These are phyloP conservation scores for Mycena chlorophos DNA, from an alignment of 768 basidiomycete species.

Conservation along the genomic window DNA sequence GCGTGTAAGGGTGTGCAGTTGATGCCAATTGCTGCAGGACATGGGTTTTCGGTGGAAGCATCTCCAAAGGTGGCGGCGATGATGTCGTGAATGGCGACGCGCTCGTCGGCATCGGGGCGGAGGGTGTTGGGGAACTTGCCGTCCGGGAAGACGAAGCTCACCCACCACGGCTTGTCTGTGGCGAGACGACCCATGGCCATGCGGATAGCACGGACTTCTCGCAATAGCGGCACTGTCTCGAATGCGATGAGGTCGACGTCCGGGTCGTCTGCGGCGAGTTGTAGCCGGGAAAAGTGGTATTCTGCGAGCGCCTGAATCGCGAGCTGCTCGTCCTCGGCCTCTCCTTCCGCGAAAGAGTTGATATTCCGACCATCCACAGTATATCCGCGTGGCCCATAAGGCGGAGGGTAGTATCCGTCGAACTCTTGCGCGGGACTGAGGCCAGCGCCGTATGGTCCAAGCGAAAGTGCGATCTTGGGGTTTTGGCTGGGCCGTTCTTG, in stretches of 20 bases:
- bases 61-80: slow-evolving; percentile 40
- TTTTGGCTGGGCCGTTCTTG: slow-evolving; percentile 24
- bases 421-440: slow-evolving; percentile 70
- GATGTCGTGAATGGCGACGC: slow-evolving; percentile 39
- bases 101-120: slow-evolving; percentile 15
- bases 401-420: slow-evolving; percentile 72
- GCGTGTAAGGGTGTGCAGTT: slow-evolving; percentile 64
- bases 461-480: slow-evolving; percentile 61
- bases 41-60: slow-evolving; percentile 20
- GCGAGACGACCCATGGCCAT: slow-evolving; percentile 45
- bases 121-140: slow-evolving; percentile 47
- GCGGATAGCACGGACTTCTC: slow-evolving; percentile 68
- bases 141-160: slow-evolving; percentile 61
- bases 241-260: slow-evolving; percentile 67
- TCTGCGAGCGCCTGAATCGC: slow-evolving; percentile 53
- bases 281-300: slow-evolving; percentile 67
- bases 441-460: slow-evolving; percentile 75
- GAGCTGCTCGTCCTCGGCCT: slow-evolving; percentile 31
- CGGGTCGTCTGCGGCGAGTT: slow-evolving; percentile 49
- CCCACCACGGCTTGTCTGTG: slow-evolving; percentile 69
- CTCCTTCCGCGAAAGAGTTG: slow-evolving; percentile 43
- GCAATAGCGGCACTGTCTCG: slow-evolving; percentile 71
- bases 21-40: slow-evolving; percentile 63
- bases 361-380: slow-evolving; percentile 34
- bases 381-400: slow-evolving; percentile 61